Percentiles rank a stretch among this genome's conserved stretches.
Conservation (phyloP, 345 rosid genomes). For the Hevea brasiliensis region DNA sequence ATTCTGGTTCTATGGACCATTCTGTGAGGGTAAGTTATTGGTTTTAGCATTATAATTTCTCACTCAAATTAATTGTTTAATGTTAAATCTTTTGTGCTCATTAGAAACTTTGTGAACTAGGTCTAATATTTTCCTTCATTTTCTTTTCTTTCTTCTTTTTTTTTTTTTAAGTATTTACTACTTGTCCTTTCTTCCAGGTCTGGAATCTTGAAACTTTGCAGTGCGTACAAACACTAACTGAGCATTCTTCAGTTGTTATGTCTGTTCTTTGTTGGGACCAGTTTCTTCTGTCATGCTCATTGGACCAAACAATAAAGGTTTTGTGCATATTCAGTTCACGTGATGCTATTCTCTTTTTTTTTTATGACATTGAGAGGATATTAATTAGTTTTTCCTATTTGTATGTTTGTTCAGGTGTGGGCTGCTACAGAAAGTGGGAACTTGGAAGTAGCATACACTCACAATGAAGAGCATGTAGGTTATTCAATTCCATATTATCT, state of each 20-base stretch:
- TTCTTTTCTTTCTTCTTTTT: neutral
- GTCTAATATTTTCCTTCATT: neutral
- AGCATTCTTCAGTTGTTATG: slow-evolving; percentile 85
- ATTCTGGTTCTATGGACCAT: slow-evolving; percentile 96
- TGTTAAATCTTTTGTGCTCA: slow-evolving; percentile 3
- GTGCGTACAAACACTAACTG: slow-evolving; percentile 77
- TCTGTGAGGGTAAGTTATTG: slow-evolving; percentile 62
- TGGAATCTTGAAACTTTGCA: slow-evolving; percentile 93
- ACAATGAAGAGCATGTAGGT: slow-evolving; percentile 83
- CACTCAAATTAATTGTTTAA: neutral
- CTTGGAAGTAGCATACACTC: slow-evolving; percentile 90
- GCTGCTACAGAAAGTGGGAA: slow-evolving; percentile 85
- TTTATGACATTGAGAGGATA: neutral
- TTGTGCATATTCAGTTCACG: slow-evolving; percentile 3
- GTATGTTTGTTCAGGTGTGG: slow-evolving; percentile 68
- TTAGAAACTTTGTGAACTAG: neutral
- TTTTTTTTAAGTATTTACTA: neutral
- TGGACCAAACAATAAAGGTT: slow-evolving; percentile 94
- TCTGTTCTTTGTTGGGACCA: slow-evolving; percentile 99
- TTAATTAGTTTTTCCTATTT: neutral
- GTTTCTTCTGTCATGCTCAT: slow-evolving; percentile 90
- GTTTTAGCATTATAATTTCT: neutral
- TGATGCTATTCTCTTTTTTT: slow-evolving; percentile 3
- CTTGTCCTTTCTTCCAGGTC: slow-evolving; percentile 44
- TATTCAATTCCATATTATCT: slow-evolving; percentile 7